Conservation (phyloP, 495 filamentous ascomycete genomes). For the Aspergillus ostianus region DNA sequence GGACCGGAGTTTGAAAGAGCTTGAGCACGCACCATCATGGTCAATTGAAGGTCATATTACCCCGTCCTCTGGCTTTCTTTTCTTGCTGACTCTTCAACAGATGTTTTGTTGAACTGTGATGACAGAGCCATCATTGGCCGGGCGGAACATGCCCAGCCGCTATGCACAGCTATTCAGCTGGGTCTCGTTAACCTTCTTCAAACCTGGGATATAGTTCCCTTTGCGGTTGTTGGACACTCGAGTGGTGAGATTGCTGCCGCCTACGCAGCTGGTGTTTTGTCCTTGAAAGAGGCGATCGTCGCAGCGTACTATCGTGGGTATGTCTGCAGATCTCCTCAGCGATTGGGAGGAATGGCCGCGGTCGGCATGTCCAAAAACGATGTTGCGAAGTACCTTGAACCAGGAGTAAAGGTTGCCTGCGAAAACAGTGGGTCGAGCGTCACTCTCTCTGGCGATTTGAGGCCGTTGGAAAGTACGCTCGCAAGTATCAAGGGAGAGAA, state of each 20-base stretch:
- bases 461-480: slow-evolving; percentile 38
- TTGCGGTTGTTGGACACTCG: background rate
- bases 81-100: background rate
- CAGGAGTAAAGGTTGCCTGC: slow-evolving; percentile 10
- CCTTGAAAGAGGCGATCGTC: background rate
- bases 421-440: slow-evolving; percentile 25
- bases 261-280: background rate
- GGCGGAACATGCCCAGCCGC: background rate
- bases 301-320: background rate
- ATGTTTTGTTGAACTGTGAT: background rate
- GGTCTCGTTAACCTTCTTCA: background rate
- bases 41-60: no score
- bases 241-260: background rate
- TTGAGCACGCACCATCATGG: no score
- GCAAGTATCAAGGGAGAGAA: slow-evolving; percentile 28
- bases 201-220: background rate
- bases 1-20: no score
- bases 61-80: no score
- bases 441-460: slow-evolving; percentile 29
- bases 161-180: background rate
- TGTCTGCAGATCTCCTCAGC: background rate
- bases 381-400: background rate
- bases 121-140: background rate
- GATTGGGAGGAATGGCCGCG: background rate
- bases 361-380: background rate